These are phyloP conservation scores for Beauveria rudraprayagi DNA, from an alignment of 2,329 filamentous ascomycete species.

Conservation along the genomic window DNA sequence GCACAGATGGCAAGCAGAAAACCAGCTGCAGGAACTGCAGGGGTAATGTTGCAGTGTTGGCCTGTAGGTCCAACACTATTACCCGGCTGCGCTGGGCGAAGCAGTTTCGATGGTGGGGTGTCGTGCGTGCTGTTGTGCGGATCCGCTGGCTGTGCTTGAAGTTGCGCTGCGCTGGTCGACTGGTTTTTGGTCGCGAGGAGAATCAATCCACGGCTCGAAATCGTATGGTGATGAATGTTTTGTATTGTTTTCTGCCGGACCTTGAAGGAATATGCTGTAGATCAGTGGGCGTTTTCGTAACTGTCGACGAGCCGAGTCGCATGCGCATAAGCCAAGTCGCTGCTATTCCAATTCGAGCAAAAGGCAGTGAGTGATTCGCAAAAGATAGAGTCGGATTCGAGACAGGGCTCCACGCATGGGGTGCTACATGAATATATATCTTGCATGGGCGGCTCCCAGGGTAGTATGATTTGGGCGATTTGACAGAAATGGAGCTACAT, in stretches of 20 bases:
- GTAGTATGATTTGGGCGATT: constrained; percentile 5
- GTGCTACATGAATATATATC: constrained; percentile 10
- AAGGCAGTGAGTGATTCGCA: not conserved
- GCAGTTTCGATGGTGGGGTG: constrained; percentile 4
- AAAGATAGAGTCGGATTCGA: constrained; percentile 3
- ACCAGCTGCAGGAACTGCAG: constrained; percentile 9
- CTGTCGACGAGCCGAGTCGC: not conserved
- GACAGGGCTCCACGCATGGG: constrained; percentile 8
- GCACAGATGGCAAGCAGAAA: constrained; percentile 4
- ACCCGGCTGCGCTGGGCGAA: constrained; percentile 4
- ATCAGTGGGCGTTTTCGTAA: not conserved
- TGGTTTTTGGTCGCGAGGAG: not conserved
- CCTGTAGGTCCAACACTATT: not conserved
- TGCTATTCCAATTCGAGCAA: not conserved
- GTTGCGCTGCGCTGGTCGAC: not conserved
- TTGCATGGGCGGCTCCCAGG: constrained; percentile 3
- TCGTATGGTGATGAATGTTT: not conserved
- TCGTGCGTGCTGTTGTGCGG: not conserved
- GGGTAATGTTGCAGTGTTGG: constrained; percentile 1
- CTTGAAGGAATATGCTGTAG: not conserved
- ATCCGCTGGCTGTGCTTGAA: not conserved
- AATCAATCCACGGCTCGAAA: not conserved
- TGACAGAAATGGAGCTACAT: constrained; percentile 11
- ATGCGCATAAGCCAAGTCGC: not conserved
- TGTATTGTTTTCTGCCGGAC: not conserved